phyloP scores from a whole-genome alignment of 1,284 basidiomycete genomes.

The Gastroboletus turbinatus region DNA sequence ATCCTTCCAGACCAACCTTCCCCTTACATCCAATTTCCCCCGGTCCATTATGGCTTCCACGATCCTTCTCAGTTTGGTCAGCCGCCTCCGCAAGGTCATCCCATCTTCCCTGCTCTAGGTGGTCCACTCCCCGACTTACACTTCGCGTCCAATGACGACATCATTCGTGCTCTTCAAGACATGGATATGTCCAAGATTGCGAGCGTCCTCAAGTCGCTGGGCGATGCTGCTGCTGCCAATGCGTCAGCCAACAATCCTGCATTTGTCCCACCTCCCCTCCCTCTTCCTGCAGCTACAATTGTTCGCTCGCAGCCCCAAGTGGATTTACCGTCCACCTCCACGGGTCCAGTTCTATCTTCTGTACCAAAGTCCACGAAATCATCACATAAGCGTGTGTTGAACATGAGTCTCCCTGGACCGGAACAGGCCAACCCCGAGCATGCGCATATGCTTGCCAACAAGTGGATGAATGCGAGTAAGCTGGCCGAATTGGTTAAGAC shows the following conservation, averaged over 20 bases:
- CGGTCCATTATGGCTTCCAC: slow-evolving; percentile 29
- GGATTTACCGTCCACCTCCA: slow-evolving; percentile 44
- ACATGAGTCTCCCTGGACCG: slow-evolving; percentile 34
- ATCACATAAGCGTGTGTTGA: slow-evolving; percentile 31
- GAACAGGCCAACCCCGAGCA: slow-evolving; percentile 43
- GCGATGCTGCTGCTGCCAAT: slow-evolving; percentile 53
- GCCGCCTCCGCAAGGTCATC: slow-evolving; percentile 30
- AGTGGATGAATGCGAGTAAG: slow-evolving; percentile 70
- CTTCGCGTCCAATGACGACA: slow-evolving; percentile 67
- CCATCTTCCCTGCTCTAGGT: slow-evolving; percentile 33
- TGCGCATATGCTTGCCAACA: slow-evolving; percentile 58
- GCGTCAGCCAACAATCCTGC: slow-evolving; percentile 32
- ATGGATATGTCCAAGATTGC: slow-evolving; percentile 71
- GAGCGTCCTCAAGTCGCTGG: slow-evolving; percentile 59
- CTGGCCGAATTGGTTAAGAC: slow-evolving; percentile 63
- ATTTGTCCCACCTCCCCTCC: slow-evolving; percentile 37
- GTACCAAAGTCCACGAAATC: slow-evolving; percentile 39
- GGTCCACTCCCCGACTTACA: slow-evolving; percentile 45
- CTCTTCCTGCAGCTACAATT: slow-evolving; percentile 21
- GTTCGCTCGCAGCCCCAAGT: slow-evolving; percentile 21
- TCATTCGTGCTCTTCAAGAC: slow-evolving; percentile 67
- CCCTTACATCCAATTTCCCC: slow-evolving; percentile 32
- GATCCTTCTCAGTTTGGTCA: slow-evolving; percentile 33
- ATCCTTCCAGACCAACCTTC: slow-evolving; percentile 27
- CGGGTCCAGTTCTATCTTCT: slow-evolving; percentile 38